Evolutionary conservation across 116 monocot genomes (phyloP), one percentile per base, ranked within the genome.

Genomic region (Papilionanthe hybrid): DNA sequence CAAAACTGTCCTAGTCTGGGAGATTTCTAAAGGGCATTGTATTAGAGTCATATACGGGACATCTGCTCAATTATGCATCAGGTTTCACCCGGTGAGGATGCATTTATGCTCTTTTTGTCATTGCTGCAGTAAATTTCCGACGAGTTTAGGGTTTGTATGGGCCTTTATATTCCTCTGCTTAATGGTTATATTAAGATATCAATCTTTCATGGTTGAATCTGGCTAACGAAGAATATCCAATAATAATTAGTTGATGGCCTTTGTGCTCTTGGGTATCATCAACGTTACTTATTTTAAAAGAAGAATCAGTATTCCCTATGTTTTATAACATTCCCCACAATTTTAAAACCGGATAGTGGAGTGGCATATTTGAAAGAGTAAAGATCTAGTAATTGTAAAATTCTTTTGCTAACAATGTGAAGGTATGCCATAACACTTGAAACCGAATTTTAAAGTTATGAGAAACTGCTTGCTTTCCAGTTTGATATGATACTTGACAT

Each of bases 1-100:
- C 76, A 99, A 99, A 90, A 99, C 99, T 79, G 91, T 99, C 41
- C 86, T 90, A 72, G 95, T 99, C 20, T 99, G 99, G 99, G 99
- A 95, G 60, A 90, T 93, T 85, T 82, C 88, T 68, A 89, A 95
- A 84, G 99, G 95, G 25, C 80, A 84, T 81, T 99, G 99, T 80
- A 90, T 93, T 72, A 80, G 99, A 75, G 99, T 99, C 47, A 95
- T 99, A 75, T 99, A 99, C 84, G 95, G 99, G 77, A 86, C 88
- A 81, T 93, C 93, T 88, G 88, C 95, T 13, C 99, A 99, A 78
- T 83, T 95, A 78, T 99, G 92, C 81, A 95, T 99, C 47, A 87
- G 99, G 45, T 99, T 99, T 81, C 93, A 99, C 72, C 95, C 93
- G 78, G 99, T 95, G 63, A 53, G 53, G 91, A 78, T 18, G 29